phyloP scores from a whole-genome alignment of 768 basidiomycete species.

The Kwoniella sp. region DNA sequence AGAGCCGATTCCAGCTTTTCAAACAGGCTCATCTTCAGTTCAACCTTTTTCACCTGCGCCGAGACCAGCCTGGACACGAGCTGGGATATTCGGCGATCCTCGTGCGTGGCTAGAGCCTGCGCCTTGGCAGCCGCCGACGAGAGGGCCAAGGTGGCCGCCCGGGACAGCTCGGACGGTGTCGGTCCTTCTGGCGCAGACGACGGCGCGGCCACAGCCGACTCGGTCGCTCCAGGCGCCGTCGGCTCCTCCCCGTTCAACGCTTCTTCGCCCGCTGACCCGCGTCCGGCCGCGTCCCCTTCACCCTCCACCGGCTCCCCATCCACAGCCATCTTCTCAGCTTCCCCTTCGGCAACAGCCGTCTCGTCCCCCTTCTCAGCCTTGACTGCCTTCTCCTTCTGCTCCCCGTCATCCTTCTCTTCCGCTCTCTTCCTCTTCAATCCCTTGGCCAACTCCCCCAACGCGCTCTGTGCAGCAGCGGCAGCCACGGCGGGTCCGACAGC shows the following conservation, averaged over 20 bases:
- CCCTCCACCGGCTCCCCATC: constrained; percentile 48
- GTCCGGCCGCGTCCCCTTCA: constrained; percentile 8
- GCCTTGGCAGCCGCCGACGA: constrained; percentile 85
- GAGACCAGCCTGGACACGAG: constrained; percentile 76
- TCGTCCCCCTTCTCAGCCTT: constrained; percentile 17
- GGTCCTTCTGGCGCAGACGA: constrained; percentile 44
- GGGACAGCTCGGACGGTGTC: constrained; percentile 69
- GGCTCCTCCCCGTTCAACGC: too few relatives aligned
- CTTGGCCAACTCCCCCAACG: constrained; percentile 73
- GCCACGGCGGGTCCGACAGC: constrained; percentile 86
- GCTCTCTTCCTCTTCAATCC: constrained; percentile 53
- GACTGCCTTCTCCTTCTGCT: constrained; percentile 20
- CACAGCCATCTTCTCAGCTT: constrained; percentile 53
- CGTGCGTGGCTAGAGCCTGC: constrained; percentile 68
- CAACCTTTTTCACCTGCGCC: constrained; percentile 70
- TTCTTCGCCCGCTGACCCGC: too few relatives aligned
- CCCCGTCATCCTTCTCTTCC: constrained; percentile 16
- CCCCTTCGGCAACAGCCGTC: constrained; percentile 14
- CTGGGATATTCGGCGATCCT: constrained; percentile 72
- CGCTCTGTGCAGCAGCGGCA: constrained; percentile 87
- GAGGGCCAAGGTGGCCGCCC: constrained; percentile 81
- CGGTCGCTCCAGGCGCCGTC: constrained; percentile 7
- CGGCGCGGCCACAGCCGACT: constrained; percentile 27
- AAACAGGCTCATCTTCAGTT: constrained; percentile 90
- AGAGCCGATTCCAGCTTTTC: constrained; percentile 91